A percentile compares a stretch with the other conserved stretches of the same genome.
phyloP scores from a whole-genome alignment of 2,329 filamentous ascomycete species.

The Onygena corvina region DNA sequence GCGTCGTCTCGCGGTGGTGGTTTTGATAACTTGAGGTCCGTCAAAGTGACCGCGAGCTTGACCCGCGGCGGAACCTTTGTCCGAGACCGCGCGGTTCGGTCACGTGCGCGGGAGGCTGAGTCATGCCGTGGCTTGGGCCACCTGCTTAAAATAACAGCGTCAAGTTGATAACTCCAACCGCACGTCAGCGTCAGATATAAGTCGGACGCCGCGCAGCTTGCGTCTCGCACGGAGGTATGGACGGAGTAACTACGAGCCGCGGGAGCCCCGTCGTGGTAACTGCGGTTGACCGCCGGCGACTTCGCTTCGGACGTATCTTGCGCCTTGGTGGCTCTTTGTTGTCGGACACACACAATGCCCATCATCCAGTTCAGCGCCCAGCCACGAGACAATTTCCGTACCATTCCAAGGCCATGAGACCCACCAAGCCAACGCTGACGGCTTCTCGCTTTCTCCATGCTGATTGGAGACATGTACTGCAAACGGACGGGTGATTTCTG shows the following conservation, averaged over 20 bases:
- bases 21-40: too few species aligned
- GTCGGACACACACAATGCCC: too few species aligned
- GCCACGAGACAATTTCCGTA: not conserved
- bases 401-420: not conserved
- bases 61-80: not conserved
- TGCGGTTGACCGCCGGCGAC: too few species aligned
- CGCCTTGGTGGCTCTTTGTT: not conserved
- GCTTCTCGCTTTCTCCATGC: not conserved
- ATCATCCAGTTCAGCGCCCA: too few species aligned
- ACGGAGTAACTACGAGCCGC: too few species aligned
- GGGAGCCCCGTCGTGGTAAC: too few species aligned
- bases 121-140: conserved; percentile 1
- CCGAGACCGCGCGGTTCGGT: not conserved
- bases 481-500: not conserved
- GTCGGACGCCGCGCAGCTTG: too few species aligned
- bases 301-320: not conserved
- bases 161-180: not conserved
- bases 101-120: not conserved
- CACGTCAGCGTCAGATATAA: not conserved
- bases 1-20: not conserved
- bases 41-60: too few species aligned
- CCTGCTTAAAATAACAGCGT: conserved; percentile 4
- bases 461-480: not conserved
- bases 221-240: too few species aligned
- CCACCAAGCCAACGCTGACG: not conserved